Evolutionary conservation across 129 eudicot species (phyloP).

Genomic region (Flaveria ramosissima): DNA sequence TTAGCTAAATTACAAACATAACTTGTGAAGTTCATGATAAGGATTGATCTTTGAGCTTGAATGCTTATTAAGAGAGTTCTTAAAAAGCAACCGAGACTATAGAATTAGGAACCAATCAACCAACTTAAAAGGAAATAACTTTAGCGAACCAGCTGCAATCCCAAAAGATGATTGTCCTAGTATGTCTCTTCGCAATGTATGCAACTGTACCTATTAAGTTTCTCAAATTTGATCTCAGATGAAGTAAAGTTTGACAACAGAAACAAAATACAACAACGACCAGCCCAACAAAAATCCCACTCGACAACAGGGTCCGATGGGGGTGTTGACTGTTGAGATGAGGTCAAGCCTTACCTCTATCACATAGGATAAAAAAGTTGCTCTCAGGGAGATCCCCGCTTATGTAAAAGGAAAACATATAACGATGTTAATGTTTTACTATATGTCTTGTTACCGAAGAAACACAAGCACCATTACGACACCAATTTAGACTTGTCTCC

Average conservation of each 20-base stretch:
- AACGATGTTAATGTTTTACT: conserved; percentile 5
- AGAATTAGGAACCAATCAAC: conserved; percentile 21
- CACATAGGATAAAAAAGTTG: too few species aligned
- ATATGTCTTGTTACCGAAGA: conserved; percentile 29
- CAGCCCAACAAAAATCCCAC: too few species aligned
- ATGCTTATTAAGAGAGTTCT: conserved; percentile 26
- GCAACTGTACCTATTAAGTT: conserved; percentile 24
- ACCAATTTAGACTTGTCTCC: conserved; percentile 39
- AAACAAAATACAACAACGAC: not conserved
- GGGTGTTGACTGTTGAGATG: too few species aligned
- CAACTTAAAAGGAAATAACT: conserved; percentile 38
- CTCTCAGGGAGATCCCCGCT: too few species aligned
- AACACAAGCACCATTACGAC: conserved; percentile 34
- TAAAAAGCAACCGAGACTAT: conserved; percentile 21
- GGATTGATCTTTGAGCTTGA: conserved; percentile 9
- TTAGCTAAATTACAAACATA: not conserved
- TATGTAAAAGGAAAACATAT: too few species aligned
- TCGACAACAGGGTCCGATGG: too few species aligned
- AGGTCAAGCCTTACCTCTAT: too few species aligned
- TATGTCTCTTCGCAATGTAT: conserved; percentile 44
- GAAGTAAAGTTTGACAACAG: not conserved
- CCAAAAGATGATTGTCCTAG: conserved; percentile 37
- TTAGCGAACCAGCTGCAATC: conserved; percentile 35
- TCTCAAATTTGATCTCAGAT: not conserved
- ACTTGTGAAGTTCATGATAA: conserved; percentile 18